Base-by-base conservation (phyloP, 2,329 filamentous ascomycete species). In the Neophaeococcomyces aloes region DNA sequence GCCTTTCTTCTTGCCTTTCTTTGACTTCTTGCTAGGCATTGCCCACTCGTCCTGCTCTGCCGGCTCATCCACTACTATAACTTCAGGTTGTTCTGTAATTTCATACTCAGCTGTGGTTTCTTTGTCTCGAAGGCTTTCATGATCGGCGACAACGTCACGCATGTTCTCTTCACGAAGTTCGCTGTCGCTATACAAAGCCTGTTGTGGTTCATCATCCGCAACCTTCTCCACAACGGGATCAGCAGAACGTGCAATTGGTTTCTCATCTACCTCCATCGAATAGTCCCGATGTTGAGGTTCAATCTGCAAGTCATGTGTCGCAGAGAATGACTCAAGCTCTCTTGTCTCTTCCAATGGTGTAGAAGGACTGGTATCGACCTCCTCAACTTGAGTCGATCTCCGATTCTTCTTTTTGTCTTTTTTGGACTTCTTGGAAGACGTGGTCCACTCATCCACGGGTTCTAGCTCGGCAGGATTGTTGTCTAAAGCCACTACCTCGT, bases 401-500 rank as follows among this genome's bases (percentile, higher is more conserved):
- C 61, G 64, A 49, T 62, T 59, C 7, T 58, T 57, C 40, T 57
- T 53, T 30, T 54, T 53, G 17, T 47, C 46, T 45, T 57, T 59
- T 44, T 56, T 59, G 2, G 45, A 38, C 31, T 50, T 50, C 38
- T 49, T 52, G 15, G 17, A 13, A 6, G 44, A 33, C 17, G 29
- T 23, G 17, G 18, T 32, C 29, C 4, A 11, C 19, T 33, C 29
- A 17, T 48, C 46, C 15, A 44, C 45, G 13, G 27, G 29, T 23
- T 34, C 39, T 13, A n/a, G 21, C 18, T 15, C 14, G 18, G 27
- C 14, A 8, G 10, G 7, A 6, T 7, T 4, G 18, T 8, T 38
- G 19, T 25, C 19, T n/a, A 4, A 7, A 19, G 5, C 6, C 36
- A 14, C 19, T 5, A 7, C 29, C 11, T 15, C 33, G 15, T 6